A percentile compares a stretch with the other conserved stretches of the same genome.
Evolutionary conservation across 225 moss, liverwort and hornwort species (phyloP).

Genomic region (Physcomitrellopsis africana): DNA sequence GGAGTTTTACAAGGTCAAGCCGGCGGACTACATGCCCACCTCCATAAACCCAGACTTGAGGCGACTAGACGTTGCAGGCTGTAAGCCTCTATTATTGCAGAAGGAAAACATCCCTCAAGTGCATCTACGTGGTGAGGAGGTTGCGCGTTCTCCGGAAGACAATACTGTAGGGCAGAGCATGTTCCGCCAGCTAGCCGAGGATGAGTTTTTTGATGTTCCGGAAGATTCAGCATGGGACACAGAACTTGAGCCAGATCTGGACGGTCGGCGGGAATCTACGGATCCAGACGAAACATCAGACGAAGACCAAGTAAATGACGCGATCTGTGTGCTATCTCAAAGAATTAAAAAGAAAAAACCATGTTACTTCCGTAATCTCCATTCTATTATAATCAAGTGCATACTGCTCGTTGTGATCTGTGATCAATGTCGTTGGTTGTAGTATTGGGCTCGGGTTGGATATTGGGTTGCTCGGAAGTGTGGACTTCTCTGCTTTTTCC

Average conservation of each 20-base stretch:
- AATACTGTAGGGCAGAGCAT: slow-evolving; percentile 55
- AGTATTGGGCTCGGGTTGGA: slow-evolving; percentile 27
- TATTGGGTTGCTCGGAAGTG: slow-evolving; percentile 30
- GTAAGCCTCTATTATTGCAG: slow-evolving; percentile 24
- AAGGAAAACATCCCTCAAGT: slow-evolving; percentile 37
- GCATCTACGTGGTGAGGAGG: slow-evolving; percentile 16
- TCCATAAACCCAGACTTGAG: slow-evolving; percentile 31
- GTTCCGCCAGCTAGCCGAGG: slow-evolving; percentile 85
- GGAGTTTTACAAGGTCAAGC: slow-evolving; percentile 82
- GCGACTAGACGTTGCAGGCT: slow-evolving; percentile 27
- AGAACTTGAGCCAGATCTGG: slow-evolving; percentile 51
- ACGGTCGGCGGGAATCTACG: slow-evolving; percentile 32
- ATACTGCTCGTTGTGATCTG: slow-evolving; percentile 7
- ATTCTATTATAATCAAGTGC: not conserved
- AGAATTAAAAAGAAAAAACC: not conserved
- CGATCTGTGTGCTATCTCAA: not conserved
- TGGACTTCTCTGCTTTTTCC: slow-evolving; percentile 26
- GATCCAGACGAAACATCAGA: slow-evolving; percentile 72
- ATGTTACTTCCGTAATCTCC: not conserved
- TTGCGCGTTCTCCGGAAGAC: slow-evolving; percentile 33
- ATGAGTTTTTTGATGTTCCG: slow-evolving; percentile 93
- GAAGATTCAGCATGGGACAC: slow-evolving; percentile 82
- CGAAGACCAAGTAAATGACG: slow-evolving; percentile 62
- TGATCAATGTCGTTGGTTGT: slow-evolving; percentile 30
- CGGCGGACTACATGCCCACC: slow-evolving; percentile 50